These are phyloP conservation scores for Lyophyllum semitale DNA, from an alignment of 768 basidiomycete species.

Conservation along the genomic window DNA sequence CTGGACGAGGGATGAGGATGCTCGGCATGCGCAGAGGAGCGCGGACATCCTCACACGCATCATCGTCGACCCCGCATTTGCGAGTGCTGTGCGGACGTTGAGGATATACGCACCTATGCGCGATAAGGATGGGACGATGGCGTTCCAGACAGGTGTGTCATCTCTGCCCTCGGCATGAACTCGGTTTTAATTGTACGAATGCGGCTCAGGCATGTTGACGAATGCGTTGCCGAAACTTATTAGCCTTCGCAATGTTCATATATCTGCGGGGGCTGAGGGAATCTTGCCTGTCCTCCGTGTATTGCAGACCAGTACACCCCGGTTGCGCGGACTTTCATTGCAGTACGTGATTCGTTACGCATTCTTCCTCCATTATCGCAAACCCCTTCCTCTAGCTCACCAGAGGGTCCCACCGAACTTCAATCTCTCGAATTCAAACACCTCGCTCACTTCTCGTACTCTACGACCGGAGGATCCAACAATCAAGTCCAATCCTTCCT, in stretches of 20 bases:
- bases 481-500: conserved; percentile 47
- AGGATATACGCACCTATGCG: conserved; percentile 56
- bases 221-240: conserved; percentile 66
- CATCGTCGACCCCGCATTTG: conserved; percentile 61
- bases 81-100: conserved; percentile 56
- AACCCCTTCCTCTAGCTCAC: conserved; percentile 32
- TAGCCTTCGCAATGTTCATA: conserved; percentile 61
- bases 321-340: conserved; percentile 58
- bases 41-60: conserved; percentile 73
- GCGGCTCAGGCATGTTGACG: conserved; percentile 57
- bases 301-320: conserved; percentile 51
- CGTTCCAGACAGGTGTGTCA: conserved; percentile 63
- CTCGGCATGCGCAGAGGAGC: conserved; percentile 60
- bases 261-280: conserved; percentile 56
- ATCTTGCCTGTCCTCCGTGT: conserved; percentile 53
- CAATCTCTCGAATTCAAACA: conserved; percentile 52
- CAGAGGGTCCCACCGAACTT: conserved; percentile 45
- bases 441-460: conserved; percentile 60
- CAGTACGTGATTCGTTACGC: conserved; percentile 34
- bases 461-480: conserved; percentile 42
- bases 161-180: background rate
- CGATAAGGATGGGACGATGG: conserved; percentile 50
- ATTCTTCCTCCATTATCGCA: background rate
- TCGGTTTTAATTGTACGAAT: background rate
- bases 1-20: conserved; percentile 37